Base-by-base conservation (phyloP, 1,139 yeast species). In the Candida tunisiensis region DNA sequence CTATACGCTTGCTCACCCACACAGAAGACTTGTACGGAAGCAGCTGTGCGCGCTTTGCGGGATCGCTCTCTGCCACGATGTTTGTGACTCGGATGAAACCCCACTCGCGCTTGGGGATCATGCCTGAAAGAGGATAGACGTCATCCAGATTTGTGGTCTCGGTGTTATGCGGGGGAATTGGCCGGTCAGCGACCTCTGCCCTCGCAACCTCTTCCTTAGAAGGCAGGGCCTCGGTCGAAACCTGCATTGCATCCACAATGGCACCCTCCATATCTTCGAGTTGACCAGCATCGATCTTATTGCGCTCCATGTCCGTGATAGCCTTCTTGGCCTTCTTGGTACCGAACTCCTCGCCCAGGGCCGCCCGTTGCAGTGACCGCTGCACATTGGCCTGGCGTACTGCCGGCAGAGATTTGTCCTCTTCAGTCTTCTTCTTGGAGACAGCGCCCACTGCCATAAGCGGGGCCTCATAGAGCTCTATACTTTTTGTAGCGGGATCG, bases 301-400 rank as follows among this genome's bases (percentile, higher is more conserved):
- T 88, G 51, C 77, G 69, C 46, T 75, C 91, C 45, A 72, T 53
- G 48, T 75, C 85, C 28, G 69, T 60, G 46, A 91, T 79, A 21
- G 93, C 93, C 44, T 80, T 77, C 57, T 82, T 85, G 34, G 96
- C 95, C 55, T 74, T 85, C 56, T 80, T 82, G 34, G 98, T 85
- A 65, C 99, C 99, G 41, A 88, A 88, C 2, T 92, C 91, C 53
- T 82, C 88, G 46, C 98, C 98, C 44, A 88, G 32, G 6, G 37
- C 31, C 8, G 38, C 33, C 19, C 42, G 36, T 32, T 37, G 39
- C 25, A 29, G 31, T 35, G 37, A 37, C 26, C 33, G 32, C 43
- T 32, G 39, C 30, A 30, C 44, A 21, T 34, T 59, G 51, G 38
- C 49, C 49, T 41, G 42, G 17, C 36, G 30, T 19, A 37, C 38